Evolutionary conservation across 768 basidiomycete species (phyloP).

Genomic region (Coprinopsis strossmayeri): DNA sequence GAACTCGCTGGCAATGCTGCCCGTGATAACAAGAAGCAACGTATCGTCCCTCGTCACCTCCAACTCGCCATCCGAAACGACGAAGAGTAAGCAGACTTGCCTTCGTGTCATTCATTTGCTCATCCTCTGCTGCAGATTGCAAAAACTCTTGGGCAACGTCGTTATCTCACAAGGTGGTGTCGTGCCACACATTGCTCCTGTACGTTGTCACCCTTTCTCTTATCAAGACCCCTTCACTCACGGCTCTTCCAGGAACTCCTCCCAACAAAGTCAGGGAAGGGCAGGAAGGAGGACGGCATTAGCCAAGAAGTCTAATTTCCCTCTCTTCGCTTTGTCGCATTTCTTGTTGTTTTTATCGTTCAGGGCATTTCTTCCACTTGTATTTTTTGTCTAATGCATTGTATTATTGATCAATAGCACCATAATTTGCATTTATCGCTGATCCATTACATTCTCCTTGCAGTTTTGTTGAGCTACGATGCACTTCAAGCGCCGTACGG

Average conservation of each 20-base stretch:
- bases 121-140: constrained; percentile 31
- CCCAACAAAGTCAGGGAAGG: constrained; percentile 33
- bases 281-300: constrained; percentile 16
- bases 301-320: constrained; percentile 11
- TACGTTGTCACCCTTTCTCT: constrained; percentile 11
- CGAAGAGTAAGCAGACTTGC: constrained; percentile 82
- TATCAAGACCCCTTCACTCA: constrained; percentile 17
- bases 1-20: constrained; percentile 88
- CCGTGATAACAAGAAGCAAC: constrained; percentile 82
- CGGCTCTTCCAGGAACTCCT: constrained; percentile 34
- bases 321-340: constrained; percentile 3
- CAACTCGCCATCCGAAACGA: constrained; percentile 92
- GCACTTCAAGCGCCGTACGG: no score
- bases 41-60: constrained; percentile 90
- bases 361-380: constrained; percentile 5
- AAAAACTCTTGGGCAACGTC: constrained; percentile 56
- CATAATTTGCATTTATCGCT: not conserved
- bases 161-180: constrained; percentile 96
- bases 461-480: no score
- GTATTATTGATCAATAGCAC: constrained; percentile 12
- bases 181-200: constrained; percentile 66
- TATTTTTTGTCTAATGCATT: constrained; percentile 10
- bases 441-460: no score
- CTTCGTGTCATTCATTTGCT: constrained; percentile 34
- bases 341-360: constrained; percentile 5